A percentile compares a stretch with the other conserved stretches of the same genome.
phyloP scores from a whole-genome alignment of 179 eudicot genomes.

The Gypsophila paniculata region DNA sequence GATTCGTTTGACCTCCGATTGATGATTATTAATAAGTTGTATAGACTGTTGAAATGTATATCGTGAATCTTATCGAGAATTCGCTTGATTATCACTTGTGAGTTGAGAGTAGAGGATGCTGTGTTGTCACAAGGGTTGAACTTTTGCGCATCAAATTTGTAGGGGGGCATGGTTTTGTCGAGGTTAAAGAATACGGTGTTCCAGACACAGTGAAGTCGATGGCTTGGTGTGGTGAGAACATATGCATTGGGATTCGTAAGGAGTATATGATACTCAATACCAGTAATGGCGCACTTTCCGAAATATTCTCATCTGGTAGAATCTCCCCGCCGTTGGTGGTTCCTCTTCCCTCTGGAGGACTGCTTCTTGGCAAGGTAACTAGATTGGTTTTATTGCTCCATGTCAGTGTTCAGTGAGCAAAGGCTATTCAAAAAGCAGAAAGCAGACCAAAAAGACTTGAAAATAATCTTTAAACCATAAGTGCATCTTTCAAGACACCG shows the following conservation, averaged over 20 bases:
- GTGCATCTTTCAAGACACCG: conserved; percentile 1
- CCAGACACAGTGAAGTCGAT: conserved; percentile 88
- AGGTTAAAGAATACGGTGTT: conserved; percentile 90
- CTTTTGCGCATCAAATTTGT: conserved; percentile 11
- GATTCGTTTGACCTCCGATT: not conserved
- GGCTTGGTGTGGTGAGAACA: conserved; percentile 99
- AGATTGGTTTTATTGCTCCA: not conserved
- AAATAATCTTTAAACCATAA: not conserved
- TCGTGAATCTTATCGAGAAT: no score
- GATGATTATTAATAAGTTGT: not conserved
- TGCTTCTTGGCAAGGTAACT: conserved; percentile 91
- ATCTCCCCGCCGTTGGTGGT: conserved; percentile 85
- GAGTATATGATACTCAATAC: conserved; percentile 85
- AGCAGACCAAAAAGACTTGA: not conserved
- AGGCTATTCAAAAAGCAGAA: no score
- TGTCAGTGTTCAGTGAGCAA: no score
- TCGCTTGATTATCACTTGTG: not conserved
- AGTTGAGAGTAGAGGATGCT: not conserved
- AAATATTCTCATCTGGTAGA: conserved; percentile 94
- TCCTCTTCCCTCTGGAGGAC: conserved; percentile 85
- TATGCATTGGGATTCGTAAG: conserved; percentile 86
- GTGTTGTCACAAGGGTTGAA: not conserved
- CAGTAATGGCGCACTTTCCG: conserved; percentile 68
- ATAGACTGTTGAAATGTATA: no score
- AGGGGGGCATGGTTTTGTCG: conserved; percentile 96